These are phyloP conservation scores for Tremella yokohamensis DNA, from an alignment of 768 basidiomycete species.

Conservation along the genomic window DNA sequence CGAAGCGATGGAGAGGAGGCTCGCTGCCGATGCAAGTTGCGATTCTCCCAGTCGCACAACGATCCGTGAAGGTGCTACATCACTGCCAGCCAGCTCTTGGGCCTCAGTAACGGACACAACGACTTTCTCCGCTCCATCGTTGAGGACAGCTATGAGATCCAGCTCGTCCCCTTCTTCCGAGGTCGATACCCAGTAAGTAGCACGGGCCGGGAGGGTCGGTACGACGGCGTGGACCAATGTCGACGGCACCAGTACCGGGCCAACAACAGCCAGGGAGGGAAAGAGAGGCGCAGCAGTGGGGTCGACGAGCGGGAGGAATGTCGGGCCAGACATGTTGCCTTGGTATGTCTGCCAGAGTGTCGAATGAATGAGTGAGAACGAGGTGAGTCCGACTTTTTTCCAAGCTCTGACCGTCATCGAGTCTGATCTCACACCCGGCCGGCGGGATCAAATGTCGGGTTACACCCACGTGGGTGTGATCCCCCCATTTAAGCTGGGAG, in stretches of 20 bases:
- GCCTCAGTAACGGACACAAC: neutral
- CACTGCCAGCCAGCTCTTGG: constrained; percentile 55
- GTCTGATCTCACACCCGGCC: no score
- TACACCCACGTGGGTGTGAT: no score
- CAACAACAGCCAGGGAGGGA: constrained; percentile 66
- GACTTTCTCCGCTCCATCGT: constrained; percentile 74
- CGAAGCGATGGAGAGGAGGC: constrained; percentile 72
- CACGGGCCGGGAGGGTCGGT: constrained; percentile 49
- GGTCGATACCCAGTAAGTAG: constrained; percentile 38
- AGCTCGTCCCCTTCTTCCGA: constrained; percentile 15
- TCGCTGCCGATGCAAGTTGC: constrained; percentile 65
- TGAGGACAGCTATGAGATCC: constrained; percentile 58
- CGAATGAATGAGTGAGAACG: neutral
- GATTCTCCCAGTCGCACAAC: constrained; percentile 71
- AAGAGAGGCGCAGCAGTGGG: constrained; percentile 55
- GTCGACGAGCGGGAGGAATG: constrained; percentile 52
- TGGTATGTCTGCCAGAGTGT: constrained; percentile 3
- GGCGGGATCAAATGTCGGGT: no score
- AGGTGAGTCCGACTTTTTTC: neutral
- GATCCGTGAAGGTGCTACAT: constrained; percentile 64
- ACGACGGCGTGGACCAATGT: constrained; percentile 42
- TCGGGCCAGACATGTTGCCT: constrained; percentile 37
- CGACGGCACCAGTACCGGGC: constrained; percentile 64
- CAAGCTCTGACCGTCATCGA: no score
- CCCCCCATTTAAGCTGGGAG: no score